phyloP scores from a whole-genome alignment of 352 stramenopile species.

The Phytophthora megakarya region DNA sequence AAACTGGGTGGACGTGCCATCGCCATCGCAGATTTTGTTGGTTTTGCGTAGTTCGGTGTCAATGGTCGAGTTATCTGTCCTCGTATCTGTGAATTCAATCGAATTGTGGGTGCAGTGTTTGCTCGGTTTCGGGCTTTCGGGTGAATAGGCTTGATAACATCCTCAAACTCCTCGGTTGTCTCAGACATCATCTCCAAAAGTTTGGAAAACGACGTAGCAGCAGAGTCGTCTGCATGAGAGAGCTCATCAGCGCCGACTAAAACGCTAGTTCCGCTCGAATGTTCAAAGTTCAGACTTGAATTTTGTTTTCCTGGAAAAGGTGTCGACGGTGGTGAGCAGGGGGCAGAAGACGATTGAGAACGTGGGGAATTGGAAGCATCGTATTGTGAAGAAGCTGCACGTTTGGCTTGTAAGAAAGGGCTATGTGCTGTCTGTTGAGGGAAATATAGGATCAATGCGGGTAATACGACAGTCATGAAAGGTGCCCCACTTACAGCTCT shows the following conservation, averaged over 20 bases:
- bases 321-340: slow-evolving; percentile 8
- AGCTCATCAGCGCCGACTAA: not conserved
- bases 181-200: slow-evolving; percentile 40
- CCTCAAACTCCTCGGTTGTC: slow-evolving; percentile 8
- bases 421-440: slow-evolving; percentile 23
- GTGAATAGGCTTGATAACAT: slow-evolving; percentile 8
- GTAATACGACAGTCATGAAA: not conserved
- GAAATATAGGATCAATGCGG: too few relatives aligned
- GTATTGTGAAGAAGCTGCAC: not conserved
- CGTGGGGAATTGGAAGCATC: not conserved
- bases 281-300: not conserved
- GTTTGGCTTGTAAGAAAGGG: slow-evolving; percentile 23
- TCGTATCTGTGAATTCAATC: not conserved
- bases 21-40: slow-evolving; percentile 12
- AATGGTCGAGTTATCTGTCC: not conserved
- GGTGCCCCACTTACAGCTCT: slow-evolving; percentile 33
- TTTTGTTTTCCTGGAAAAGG: slow-evolving; percentile 20
- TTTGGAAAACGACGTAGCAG: slow-evolving; percentile 40
- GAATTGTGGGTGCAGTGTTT: slow-evolving; percentile 4
- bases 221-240: slow-evolving; percentile 16
- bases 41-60: slow-evolving; percentile 32
- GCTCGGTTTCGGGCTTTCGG: slow-evolving; percentile 13
- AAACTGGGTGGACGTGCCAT: slow-evolving; percentile 28
- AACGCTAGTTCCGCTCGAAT: not conserved
- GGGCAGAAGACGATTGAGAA: slow-evolving; percentile 12